Conservation (phyloP, 139 green algal genomes). For the Chlorella sp. region DNA sequence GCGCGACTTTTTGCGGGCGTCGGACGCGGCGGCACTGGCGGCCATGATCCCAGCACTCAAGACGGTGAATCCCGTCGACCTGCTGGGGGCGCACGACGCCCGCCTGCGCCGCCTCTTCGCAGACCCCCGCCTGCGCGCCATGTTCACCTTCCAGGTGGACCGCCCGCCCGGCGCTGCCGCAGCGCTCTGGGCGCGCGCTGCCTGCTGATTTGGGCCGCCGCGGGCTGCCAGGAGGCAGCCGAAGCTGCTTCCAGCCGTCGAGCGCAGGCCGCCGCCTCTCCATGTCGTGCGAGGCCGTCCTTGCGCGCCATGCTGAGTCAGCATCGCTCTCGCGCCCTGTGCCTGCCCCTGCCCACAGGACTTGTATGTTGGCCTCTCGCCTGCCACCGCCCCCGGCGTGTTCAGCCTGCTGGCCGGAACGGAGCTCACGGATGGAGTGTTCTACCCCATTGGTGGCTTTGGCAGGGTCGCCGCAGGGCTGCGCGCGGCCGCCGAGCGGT, state of each 20-base stretch:
- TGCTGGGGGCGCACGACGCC: conserved; percentile 68
- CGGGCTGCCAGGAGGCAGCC: too few species aligned
- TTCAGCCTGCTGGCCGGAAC: conserved; percentile 86
- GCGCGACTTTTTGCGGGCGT: conserved; percentile 56
- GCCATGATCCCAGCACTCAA: background rate
- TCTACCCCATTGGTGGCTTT: conserved; percentile 83
- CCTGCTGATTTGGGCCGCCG: too few species aligned
- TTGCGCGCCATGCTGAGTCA: too few species aligned
- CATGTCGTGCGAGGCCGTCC: too few species aligned
- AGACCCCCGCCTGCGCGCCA: conserved; percentile 55
- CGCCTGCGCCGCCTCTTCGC: conserved; percentile 72
- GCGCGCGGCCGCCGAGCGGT: conserved; percentile 20
- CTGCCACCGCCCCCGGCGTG: conserved; percentile 77
- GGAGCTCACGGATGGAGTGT: conserved; percentile 89
- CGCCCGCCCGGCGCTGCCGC: too few species aligned
- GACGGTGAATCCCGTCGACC: conserved; percentile 55
- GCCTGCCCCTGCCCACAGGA: too few species aligned
- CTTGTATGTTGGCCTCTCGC: conserved; percentile 86
- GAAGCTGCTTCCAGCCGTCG: too few species aligned
- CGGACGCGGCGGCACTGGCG: conserved; percentile 47
- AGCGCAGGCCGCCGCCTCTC: too few species aligned
- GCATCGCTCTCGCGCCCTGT: too few species aligned
- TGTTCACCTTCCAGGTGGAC: conserved; percentile 81
- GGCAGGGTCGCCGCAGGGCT: conserved; percentile 48
- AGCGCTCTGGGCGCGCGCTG: too few species aligned